Conservation (phyloP, 768 basidiomycete genomes). For the Leccinum boreale region DNA sequence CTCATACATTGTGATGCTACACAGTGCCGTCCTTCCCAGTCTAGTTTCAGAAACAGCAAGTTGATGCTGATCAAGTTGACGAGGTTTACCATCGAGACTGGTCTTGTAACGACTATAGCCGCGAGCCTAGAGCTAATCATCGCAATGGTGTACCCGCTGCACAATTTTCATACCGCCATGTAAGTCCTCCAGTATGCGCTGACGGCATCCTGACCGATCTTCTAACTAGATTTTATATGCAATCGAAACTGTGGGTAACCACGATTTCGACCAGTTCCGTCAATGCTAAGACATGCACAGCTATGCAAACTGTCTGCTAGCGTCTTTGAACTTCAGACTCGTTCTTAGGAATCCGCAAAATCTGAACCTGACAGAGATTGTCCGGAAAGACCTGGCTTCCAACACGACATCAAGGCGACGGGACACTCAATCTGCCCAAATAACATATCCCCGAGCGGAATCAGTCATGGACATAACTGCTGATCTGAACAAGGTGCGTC, state of each 20-base stretch:
- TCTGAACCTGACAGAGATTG: background rate
- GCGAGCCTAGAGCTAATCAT: conserved; percentile 17
- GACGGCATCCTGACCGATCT: background rate
- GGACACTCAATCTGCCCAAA: background rate
- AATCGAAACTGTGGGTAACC: background rate
- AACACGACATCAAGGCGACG: background rate
- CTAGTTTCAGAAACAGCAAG: conserved; percentile 1
- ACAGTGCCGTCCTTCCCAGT: conserved; percentile 15
- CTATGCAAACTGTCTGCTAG: background rate
- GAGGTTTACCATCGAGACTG: conserved; percentile 25
- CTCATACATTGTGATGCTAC: background rate
- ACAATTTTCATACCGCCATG: conserved; percentile 17
- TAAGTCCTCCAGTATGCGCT: conserved; percentile 1
- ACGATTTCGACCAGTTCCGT: background rate
- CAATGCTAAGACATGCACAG: background rate
- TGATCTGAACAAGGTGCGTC: background rate
- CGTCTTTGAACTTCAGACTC: background rate
- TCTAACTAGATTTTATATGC: background rate
- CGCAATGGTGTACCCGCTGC: background rate
- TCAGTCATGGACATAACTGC: background rate
- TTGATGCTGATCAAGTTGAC: conserved; percentile 11
- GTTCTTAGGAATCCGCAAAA: background rate
- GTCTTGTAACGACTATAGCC: conserved; percentile 18
- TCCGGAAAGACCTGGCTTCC: background rate
- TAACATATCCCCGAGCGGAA: background rate